These are phyloP conservation scores for Posidonia australis DNA, from an alignment of 106 monocot genomes.

Conservation along the genomic window DNA sequence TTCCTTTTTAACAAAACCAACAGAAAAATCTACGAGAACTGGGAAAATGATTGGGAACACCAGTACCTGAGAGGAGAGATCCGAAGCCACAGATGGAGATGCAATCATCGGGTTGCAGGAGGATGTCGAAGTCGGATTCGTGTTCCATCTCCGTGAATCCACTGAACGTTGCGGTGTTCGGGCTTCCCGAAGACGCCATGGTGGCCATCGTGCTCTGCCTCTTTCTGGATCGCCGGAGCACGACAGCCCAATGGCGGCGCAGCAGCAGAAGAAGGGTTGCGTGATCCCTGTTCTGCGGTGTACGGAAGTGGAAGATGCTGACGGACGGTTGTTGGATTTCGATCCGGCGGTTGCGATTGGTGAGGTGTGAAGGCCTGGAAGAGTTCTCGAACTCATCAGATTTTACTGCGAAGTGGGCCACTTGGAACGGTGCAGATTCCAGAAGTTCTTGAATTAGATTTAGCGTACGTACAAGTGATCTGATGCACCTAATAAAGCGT, in stretches of 20 bases:
- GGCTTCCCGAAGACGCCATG: slow-evolving; percentile 20
- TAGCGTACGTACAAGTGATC: too few species aligned
- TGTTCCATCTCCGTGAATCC: slow-evolving; percentile 37
- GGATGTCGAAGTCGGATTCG: slow-evolving; percentile 48
- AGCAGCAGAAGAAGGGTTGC: not conserved
- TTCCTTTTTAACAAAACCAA: not conserved
- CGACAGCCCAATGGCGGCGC: not conserved
- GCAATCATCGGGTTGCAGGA: slow-evolving; percentile 39
- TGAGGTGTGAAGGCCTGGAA: too few species aligned
- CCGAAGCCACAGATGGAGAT: slow-evolving; percentile 91
- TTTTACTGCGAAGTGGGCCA: too few species aligned
- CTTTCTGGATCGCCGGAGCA: not conserved
- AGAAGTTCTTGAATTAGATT: too few species aligned
- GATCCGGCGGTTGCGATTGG: too few species aligned
- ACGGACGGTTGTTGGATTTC: too few species aligned
- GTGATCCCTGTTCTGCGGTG: too few species aligned
- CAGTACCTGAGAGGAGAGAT: slow-evolving; percentile 81
- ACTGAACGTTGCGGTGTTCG: slow-evolving; percentile 3
- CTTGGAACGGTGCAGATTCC: too few species aligned
- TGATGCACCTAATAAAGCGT: too few species aligned
- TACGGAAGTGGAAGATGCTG: too few species aligned
- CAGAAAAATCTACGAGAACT: not conserved
- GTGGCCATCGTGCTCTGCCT: not conserved
- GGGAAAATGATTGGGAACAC: not conserved
- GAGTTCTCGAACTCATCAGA: too few species aligned